Evolutionary conservation across 495 filamentous ascomycete species (phyloP), one percentile per base, ranked within the genome.

Genomic region (Talaromyces nanjingensis): DNA sequence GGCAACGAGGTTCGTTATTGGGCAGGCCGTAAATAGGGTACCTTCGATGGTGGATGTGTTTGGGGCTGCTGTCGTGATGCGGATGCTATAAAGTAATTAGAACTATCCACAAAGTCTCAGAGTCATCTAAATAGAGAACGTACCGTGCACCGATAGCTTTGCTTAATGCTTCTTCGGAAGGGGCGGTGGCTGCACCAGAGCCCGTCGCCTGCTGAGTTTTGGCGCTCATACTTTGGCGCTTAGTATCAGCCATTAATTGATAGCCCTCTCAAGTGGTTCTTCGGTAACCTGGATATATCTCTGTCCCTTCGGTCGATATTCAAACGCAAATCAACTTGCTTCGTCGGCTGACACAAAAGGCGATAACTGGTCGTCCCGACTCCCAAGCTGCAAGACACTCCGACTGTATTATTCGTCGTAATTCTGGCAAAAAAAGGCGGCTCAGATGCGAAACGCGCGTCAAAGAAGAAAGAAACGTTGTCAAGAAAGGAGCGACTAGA

Each of bases 21-120:
- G 84, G 70, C 83, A 86, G 60, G 83, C 83, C n/a, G 88, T 86
- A 71, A 85, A 89, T 57, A 91, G 78, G 16, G 77, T 84, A 63
- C 88, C 88, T 72, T 89, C 86, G 60, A 85, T 72, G 33, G 76
- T 84, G 60, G 75, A 70, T 39, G 69, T 74, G 34, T 74, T 76
- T 45, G 82, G 75, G 27, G 81, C 75, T 34, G 80, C 80, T 42
- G 85, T 88, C 34, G 79, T 84, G 66, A 90, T 71, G 66, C 82
- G 85, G 64, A 91, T 77, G 52, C 88, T 90, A 64, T 1, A 31
- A 58, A 59, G 4, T 0, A 45, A 11, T 60, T 14, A 62, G 47
- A 45, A 11, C n/a, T 14, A 5, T 22, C 16, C 29, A 4, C 27
- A 34, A 11, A 49, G 5, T 1, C 20, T 25, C 29, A 60, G 11